These are phyloP conservation scores for Sarocladiaceae sp. DNA, from an alignment of 2,329 filamentous ascomycete species.

Conservation along the genomic window DNA sequence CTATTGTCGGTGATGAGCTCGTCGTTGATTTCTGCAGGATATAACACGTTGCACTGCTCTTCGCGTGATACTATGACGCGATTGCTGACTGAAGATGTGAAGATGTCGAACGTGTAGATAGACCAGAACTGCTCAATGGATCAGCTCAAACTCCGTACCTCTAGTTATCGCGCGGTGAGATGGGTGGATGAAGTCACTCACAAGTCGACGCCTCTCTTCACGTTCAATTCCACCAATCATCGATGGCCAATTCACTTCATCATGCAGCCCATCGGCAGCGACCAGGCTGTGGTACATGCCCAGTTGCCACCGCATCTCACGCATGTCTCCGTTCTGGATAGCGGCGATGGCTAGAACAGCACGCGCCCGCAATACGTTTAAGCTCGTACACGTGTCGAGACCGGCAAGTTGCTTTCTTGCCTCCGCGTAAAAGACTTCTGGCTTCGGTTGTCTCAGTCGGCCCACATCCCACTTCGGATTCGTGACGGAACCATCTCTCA, in stretches of 20 bases:
- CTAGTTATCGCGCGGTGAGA: too few relatives aligned
- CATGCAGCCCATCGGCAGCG: conserved; percentile 45
- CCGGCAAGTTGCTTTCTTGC: conserved; percentile 15
- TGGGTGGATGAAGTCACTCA: too few relatives aligned
- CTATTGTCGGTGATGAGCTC: conserved; percentile 31
- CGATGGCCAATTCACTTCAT: conserved; percentile 48
- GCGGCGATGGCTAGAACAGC: conserved; percentile 44
- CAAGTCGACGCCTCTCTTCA: conserved; percentile 40
- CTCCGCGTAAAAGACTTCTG: conserved; percentile 18
- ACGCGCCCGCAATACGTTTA: conserved; percentile 19
- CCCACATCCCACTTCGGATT: conserved; percentile 32
- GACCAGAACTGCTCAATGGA: conserved; percentile 46
- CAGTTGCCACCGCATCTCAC: conserved; percentile 45
- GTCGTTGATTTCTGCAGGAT: conserved; percentile 30
- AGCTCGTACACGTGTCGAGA: conserved; percentile 1
- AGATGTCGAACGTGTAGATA: conserved; percentile 53
- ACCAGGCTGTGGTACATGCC: conserved; percentile 46
- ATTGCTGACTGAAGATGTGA: conserved; percentile 47
- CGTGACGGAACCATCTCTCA: conserved; percentile 43
- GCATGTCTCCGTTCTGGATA: conserved; percentile 46
- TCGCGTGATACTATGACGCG: conserved; percentile 19
- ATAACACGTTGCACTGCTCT: conserved; percentile 19
- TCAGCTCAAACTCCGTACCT: too few relatives aligned
- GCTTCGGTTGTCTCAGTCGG: conserved; percentile 31
- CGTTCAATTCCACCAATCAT: conserved; percentile 38